Evolutionary conservation across 176 grass and related monocot genomes (phyloP), one percentile per base, ranked within the genome.

Genomic region (Eleusine coracana): DNA sequence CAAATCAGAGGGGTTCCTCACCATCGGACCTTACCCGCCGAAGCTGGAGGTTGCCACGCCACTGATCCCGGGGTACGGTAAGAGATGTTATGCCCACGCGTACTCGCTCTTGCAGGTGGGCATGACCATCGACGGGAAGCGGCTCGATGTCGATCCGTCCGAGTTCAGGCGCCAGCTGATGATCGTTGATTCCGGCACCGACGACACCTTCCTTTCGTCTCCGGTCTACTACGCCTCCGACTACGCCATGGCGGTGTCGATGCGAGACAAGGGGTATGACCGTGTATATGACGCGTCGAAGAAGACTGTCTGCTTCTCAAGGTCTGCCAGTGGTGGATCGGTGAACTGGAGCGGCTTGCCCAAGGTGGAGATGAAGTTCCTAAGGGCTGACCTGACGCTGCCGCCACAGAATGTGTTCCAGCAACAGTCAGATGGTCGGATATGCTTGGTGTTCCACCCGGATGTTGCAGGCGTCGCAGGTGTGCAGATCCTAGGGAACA

Each of bases 351-450:
- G 27, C 2, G 46, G 51, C 36, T 21, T 83, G 10, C 80, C 86
- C 21, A 17, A 25, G 36, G 80, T 83, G 74, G 66, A 83, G 56
- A 88, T 88, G 86, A 45, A 45, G 59, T 83, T 88, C 21, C 16
- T 41, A 0, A 56, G 73, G 46, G 61, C 80, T 2, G 20, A 36
- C 66, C n/a, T 83, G 45, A 72, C 61, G 10, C 67, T 88, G 36
- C 86, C 86, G 9, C 67, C 59, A 3, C 54, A 67, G 48, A 88
- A 83, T 4, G 80, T 73, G 59, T 83, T 83, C 59, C n/a, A 73
- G 27, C 7, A 64, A 7, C 27, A 4, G 3, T 58, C 74, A 10
- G 7, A 0, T 9, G 29, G 3, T 66, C 13, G 44, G 31, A 5
- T 88, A n/a, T 78, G 86, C 18, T 66, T 66, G 37, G 48, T 74